Evolutionary conservation across 345 rosid species (phyloP), one percentile per base, ranked within the genome.

Genomic region (Mercurialis annua): DNA sequence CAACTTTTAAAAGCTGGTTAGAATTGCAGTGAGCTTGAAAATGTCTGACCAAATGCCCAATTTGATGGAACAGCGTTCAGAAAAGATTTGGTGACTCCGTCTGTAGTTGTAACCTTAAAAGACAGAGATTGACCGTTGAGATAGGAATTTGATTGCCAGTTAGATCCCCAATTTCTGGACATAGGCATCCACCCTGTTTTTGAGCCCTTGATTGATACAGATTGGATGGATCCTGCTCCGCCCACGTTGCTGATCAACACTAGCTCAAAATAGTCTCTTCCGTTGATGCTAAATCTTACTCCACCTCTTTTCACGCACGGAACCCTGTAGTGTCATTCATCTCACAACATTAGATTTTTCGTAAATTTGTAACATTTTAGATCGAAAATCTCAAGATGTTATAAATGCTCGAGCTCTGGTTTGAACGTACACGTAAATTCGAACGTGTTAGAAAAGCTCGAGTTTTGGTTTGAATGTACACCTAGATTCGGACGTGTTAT

Each of bases 81-180:
- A 52, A 89, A 93, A 6, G 79, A 23, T 59, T 70, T 73, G 3
- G 86, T 82, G 7, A 38, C 80, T 2, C 97, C 90, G 65, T 93
- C 97, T 0, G 94, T 83, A 1, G 90, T 84, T 18, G 88, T 88
- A 78, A 89, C 72, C 71, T 77, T 70, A 79, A 93, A 90, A 33
- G 98, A 93, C 58, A 93, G 66, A 24, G 94, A 74, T 71, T 93
- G 98, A 1, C 87, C 92, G 30, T 93, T 77, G 27, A 93, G 91
- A 71, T 88, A 85, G 18, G 84, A 71, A 68, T 93, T 93, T 8
- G 97, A 89, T 71, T 93, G 98, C 98, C 98, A 93, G 47, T 93
- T 89, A 36, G 96, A 85, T 36, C 98, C 97, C 98, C 98, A 88
- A 53, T 93, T 93, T 49, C 96, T 86, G 17, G 97, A 88, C 97